Evolutionary conservation across 164 flowering plant species (phyloP), one percentile per base, ranked within the genome.

Genomic region (Vitis cinerea): DNA sequence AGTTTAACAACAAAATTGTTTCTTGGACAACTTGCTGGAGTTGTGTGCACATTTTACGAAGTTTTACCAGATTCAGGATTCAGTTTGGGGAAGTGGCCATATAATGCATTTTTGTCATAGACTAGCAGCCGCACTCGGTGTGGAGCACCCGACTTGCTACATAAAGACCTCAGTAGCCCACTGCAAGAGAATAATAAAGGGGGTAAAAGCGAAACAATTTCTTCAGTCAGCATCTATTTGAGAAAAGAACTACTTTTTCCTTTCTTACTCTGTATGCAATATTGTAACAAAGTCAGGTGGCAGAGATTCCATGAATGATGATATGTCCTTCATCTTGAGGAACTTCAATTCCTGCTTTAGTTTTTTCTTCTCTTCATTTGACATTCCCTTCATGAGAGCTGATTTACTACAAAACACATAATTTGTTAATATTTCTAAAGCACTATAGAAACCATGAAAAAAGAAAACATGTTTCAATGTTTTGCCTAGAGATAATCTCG

Each of bases 241-340:
- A 51, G 30, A 13, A 9, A 52, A 67, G 16, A 54, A 50, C 3
- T 37, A 16, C 47, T 17, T 17, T 52, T 61, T 51, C 49, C 70
- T 50, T 68, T 6, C 75, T 75, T 72, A 94, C 98, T 94, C 99
- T 61, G 88, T 83, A 29, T 92, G 86, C 75, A 92, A 67, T 70
- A 91, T 77, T 10, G 85, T 77, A 66, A 86, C 79, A 65, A 94
- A 90, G 75, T 94, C 93, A 62, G 92, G 82, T 9, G 99, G 92
- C 72, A 93, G 79, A 72, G 96, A 88, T 75, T 91, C 99, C 93
- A 93, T 91, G 71, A 95, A 91, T 13, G 92, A 82, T 64, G 93
- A 87, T 68, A 93, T 70, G 64, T 95, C 99, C 68, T 83, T 97
- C 85, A 90, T 78, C 72, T 70, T 83, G 12, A 95, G 64, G 17